Evolutionary conservation across 2,329 filamentous ascomycete genomes (phyloP), one percentile per base, ranked within the genome.

Genomic region (Trichoderma koningiopsis): DNA sequence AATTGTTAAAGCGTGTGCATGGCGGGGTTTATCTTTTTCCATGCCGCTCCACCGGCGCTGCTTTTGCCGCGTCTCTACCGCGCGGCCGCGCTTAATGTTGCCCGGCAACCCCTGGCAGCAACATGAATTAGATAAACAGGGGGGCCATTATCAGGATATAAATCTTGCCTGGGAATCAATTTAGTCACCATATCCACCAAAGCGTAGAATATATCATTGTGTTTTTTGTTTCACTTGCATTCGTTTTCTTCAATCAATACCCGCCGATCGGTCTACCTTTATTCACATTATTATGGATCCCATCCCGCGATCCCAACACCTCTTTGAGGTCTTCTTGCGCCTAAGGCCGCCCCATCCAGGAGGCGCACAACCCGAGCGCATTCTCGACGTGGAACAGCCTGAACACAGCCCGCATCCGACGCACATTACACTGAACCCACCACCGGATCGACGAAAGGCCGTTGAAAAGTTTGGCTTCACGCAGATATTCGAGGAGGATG

Each of bases 401-500:
- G 80, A 80, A 19, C 73, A 78, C 63, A 79, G 76, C 71, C 80
- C 76, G 55, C 78, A 75, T 35, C 85, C 91, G 0, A 92, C 89
- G 0, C 90, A 93, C 76, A 91, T 94, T 72, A 92, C 89, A 0
- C 80, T 94, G 19, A 92, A 92, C 74, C 94, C 94, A 0, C 92
- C 93, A 2, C 92, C 89, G 72, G 95, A 97, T 71, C 88, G 95
- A 68, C 92, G 95, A 74, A 89, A 94, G 57, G 94, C 94, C 0
- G 89, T 97, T 43, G 96, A 99, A 79, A 93, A 92, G 77, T 99
- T 98, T 78, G 92, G 91, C 1, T 99, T 99, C 77, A 99, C 96
- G 0, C 89, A 89, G 71, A 94, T 99, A 0, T 97, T 98, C 74
- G 92, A 96, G 74, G 94, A 98, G 77, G 86, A 91, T 75, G 90